phyloP scores from a whole-genome alignment of 768 basidiomycete genomes.

The Leucosporidium creatinivorum region DNA sequence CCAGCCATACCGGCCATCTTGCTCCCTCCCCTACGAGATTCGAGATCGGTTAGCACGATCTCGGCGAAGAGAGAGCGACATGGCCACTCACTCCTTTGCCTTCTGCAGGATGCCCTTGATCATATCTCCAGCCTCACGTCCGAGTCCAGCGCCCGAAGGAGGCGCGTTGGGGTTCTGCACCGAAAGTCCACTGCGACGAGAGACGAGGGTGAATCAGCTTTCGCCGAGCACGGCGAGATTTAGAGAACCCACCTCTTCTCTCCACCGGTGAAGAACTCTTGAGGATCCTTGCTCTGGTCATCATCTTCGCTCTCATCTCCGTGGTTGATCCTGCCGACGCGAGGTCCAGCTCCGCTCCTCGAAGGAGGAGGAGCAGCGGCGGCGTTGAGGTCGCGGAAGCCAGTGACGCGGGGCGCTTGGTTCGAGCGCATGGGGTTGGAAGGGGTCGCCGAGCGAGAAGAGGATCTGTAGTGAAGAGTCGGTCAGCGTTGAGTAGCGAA shows the following conservation, averaged over 20 bases:
- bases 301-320: slow-evolving; percentile 47
- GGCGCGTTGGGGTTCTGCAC: slow-evolving; percentile 69
- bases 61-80: not conserved
- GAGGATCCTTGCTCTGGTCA: slow-evolving; percentile 47
- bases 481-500: not conserved
- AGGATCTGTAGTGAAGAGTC: not conserved
- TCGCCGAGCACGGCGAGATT: too few species aligned
- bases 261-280: slow-evolving; percentile 88
- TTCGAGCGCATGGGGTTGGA: slow-evolving; percentile 19
- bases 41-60: not conserved
- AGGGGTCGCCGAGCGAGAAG: slow-evolving; percentile 10
- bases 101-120: slow-evolving; percentile 61
- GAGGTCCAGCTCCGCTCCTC: not conserved
- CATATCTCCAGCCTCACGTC: slow-evolving; percentile 50
- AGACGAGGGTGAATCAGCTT: not conserved
- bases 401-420: slow-evolving; percentile 20
- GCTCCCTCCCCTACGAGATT: slow-evolving; percentile 8
- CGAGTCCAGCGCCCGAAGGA: slow-evolving; percentile 42
- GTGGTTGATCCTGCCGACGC: slow-evolving; percentile 3
- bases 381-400: slow-evolving; percentile 23
- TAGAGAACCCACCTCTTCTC: slow-evolving; percentile 64
- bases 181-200: slow-evolving; percentile 62
- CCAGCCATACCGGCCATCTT: slow-evolving; percentile 13
- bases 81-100: slow-evolving; percentile 59
- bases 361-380: slow-evolving; percentile 1